phyloP scores from a whole-genome alignment of 2,329 filamentous ascomycete genomes.

The Ophiobolus disseminans region DNA sequence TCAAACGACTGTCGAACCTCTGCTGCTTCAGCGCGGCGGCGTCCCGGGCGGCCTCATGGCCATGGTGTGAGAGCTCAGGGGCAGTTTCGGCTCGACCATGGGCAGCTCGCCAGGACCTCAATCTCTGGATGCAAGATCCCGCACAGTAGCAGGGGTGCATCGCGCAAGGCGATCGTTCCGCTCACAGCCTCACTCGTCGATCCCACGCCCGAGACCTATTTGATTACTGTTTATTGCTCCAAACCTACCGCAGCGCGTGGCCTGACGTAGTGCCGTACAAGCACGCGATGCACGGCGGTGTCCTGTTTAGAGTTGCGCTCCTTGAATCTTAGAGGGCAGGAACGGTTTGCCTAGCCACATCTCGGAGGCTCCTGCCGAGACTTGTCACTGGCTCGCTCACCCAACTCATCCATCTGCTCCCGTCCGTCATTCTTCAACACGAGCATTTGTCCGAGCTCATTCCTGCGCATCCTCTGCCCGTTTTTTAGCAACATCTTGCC shows the following conservation, averaged over 20 bases:
- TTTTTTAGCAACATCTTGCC: no score
- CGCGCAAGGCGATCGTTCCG: slow-evolving; percentile 39
- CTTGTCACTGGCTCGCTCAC: slow-evolving; percentile 33
- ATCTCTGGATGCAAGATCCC: slow-evolving; percentile 40
- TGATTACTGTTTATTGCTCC: no score
- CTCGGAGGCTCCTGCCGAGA: slow-evolving; percentile 32
- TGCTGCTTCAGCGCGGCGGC: slow-evolving; percentile 32
- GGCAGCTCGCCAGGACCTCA: slow-evolving; percentile 38
- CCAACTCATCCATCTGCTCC: slow-evolving; percentile 16
- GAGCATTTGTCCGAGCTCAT: slow-evolving; percentile 1
- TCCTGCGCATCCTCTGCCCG: slow-evolving; percentile 12
- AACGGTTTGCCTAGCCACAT: slow-evolving; percentile 12
- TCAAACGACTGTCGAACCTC: slow-evolving; percentile 39
- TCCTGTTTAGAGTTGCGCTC: not conserved
- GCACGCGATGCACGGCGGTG: not conserved
- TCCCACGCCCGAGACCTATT: slow-evolving; percentile 28
- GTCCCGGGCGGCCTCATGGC: slow-evolving; percentile 12
- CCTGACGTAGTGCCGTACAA: not conserved
- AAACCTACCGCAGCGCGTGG: not conserved
- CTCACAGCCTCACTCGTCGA: slow-evolving; percentile 48
- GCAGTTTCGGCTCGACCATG: slow-evolving; percentile 36
- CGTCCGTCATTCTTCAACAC: slow-evolving; percentile 1
- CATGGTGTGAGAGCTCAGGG: slow-evolving; percentile 30
- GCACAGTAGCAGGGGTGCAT: slow-evolving; percentile 29
- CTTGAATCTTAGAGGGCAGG: not conserved